Evolutionary conservation across 768 basidiomycete species (phyloP), one percentile per base, ranked within the genome.

Genomic region (Mycena chlorophos): DNA sequence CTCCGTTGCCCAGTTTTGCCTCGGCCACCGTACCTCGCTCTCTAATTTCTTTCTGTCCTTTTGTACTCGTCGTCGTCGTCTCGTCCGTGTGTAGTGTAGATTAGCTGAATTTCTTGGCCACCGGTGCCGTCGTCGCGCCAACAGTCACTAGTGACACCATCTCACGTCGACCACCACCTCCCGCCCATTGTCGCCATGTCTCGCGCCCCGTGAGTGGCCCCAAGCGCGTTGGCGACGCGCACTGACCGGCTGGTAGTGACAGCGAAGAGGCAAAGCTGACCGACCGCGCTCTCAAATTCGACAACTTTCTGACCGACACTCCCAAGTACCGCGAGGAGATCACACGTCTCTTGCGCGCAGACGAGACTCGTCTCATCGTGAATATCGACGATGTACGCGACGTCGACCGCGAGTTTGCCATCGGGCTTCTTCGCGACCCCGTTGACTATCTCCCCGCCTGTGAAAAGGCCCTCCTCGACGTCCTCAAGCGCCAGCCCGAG

Each of bases 331-430:
- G 54, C 34, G 43, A 62, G 38, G 88, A 89, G 54, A 88, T 96
- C 61, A 78, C 81, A 42, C 83, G 85, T 63, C 85, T 98, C 86
- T 81, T 98, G 46, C 85, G 89, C 54, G 78, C 80, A 19, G 88
- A 90, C 65, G 85, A 88, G 67, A 87, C 91, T 66, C 86, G 97
- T 70, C 86, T 98, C 65, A 86, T 95, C 64, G 85, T 99, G 70
- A 98, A 97, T 71, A 82, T 98, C 64, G 95, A 98, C 71, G 94
- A 98, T 74, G 75, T 98, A 65, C 88, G 96, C 74, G 92, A 93
- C 72, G 91, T 92, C 71, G 85, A 91, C 69, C 85, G 94, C 67
- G 87, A 91, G 58, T 89, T 85, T 54, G 87, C 91, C 4, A 88
- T 94, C 63, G 93, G 94, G 0, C 78, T 98, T 23, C 80, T 99